A percentile compares a stretch with the other conserved stretches of the same genome.
phyloP scores from a whole-genome alignment of 2,329 filamentous ascomycete genomes.

The Arthrobotrys pseudoclavata region DNA sequence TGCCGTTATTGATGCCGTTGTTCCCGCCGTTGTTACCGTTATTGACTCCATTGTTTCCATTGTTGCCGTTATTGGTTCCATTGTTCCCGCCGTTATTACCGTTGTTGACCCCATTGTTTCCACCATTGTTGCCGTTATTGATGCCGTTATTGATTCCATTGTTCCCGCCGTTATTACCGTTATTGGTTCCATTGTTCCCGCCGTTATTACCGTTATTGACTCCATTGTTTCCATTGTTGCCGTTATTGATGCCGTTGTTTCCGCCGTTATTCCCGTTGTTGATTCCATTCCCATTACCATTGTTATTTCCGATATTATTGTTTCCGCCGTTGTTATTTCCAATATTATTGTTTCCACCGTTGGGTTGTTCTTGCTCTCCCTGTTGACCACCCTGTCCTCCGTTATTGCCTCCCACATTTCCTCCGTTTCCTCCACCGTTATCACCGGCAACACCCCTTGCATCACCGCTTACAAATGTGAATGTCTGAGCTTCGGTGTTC shows the following conservation, averaged over 20 bases:
- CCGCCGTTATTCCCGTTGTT: no score
- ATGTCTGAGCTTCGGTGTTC: slow-evolving; percentile 67
- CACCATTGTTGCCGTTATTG: neutral
- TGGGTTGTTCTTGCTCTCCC: no score
- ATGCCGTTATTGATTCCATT: neutral
- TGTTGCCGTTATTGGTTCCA: neutral
- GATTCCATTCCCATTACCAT: no score
- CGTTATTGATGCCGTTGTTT: no score
- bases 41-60: neutral
- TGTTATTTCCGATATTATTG: no score
- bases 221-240: no score
- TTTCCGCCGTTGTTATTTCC: no score
- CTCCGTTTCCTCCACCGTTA: neutral
- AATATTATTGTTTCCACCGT: no score
- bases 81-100: slow-evolving; percentile 2
- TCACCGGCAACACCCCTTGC: neutral
- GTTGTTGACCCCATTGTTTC: neutral
- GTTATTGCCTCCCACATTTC: no score
- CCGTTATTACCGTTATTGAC: neutral
- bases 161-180: neutral
- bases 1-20: neutral
- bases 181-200: neutral
- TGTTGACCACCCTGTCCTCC: no score
- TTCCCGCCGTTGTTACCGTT: neutral
- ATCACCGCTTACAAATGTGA: slow-evolving; percentile 63